These are phyloP conservation scores for Metarhizium sp. DNA, from an alignment of 2,329 filamentous ascomycete species.

Conservation along the genomic window DNA sequence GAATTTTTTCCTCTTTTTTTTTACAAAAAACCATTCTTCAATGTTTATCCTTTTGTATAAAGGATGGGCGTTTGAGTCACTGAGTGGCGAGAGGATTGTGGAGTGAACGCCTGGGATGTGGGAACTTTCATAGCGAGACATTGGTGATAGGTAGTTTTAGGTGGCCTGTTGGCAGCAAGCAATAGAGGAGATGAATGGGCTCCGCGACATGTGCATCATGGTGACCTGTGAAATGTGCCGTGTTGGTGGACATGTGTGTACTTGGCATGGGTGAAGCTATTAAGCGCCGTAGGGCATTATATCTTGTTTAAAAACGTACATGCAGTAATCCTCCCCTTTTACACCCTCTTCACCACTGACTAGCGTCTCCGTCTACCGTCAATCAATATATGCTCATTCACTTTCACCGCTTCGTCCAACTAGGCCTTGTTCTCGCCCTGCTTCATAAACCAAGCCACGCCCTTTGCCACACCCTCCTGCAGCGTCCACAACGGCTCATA, in stretches of 20 bases:
- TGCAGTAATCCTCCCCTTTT: no score
- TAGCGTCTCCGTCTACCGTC: no score
- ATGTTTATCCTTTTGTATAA: slow-evolving; percentile 3
- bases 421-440: slow-evolving; percentile 30
- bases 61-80: slow-evolving; percentile 1
- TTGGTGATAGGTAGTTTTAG: slow-evolving; percentile 2
- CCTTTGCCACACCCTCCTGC: slow-evolving; percentile 51
- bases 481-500: slow-evolving; percentile 60
- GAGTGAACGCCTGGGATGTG: not conserved
- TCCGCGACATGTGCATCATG: not conserved
- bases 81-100: not conserved
- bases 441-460: slow-evolving; percentile 45
- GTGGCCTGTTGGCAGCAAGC: not conserved
- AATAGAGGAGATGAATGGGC: not conserved
- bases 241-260: not conserved
- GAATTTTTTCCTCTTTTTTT: no score
- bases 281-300: no score
- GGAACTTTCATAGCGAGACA: slow-evolving; percentile 1
- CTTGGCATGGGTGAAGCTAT: no score
- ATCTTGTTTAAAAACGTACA: no score
- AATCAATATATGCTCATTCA: no score
- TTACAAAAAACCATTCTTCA: no score
- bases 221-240: not conserved
- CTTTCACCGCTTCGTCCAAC: not conserved
- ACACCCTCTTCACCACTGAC: no score